Evolutionary conservation across 164 flowering plant genomes (phyloP), one percentile per base, ranked within the genome.

Genomic region (Houttuynia cordata): DNA sequence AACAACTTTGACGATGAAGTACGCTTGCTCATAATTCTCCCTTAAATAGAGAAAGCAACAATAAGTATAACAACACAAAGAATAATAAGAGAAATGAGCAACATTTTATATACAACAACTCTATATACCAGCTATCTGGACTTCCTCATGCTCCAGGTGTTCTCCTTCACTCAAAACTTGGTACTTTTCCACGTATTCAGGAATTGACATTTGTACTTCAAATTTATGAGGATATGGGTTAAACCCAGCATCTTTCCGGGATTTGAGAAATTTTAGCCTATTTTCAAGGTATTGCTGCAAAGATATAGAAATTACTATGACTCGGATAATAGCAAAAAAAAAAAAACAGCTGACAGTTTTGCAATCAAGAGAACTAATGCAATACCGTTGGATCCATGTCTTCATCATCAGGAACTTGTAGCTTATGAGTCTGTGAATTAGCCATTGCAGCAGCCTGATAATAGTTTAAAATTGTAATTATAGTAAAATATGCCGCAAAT

Each of bases 181-280:
- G 70, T 82, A 90, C 68, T 76, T 78, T n/a, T 75, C 65, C 22
- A 85, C 68, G 65, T 75, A 93, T 56, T 83, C 83, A 23, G 61
- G 53, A 15, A 93, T 69, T 45, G 92, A 66, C 86, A 82, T 63
- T 0, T 84, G 59, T 21, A 81, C 85, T 37, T 23, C 57, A 66
- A 93, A 93, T 55, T 93, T 93, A 67, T 93, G 99, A 22, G 99
- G 99, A 68, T 90, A 93, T 5, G 96, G 88, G 62, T 93, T 86
- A 10, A 24, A 50, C 14, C 86, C 89, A 53, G 80, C 70, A 50
- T 58, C 83, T 74, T 90, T 90, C 63, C 67, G 78, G 10, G 76
- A 68, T 22, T 70, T 77, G 58, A 90, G 84, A 56, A 66, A 73
- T 71, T 79, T 93, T 69, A 82, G 59, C 77, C 99, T 81, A 64